These are phyloP conservation scores for Larix kaempferi DNA, from an alignment of 75 land plant genomes.

Conservation along the genomic window DNA sequence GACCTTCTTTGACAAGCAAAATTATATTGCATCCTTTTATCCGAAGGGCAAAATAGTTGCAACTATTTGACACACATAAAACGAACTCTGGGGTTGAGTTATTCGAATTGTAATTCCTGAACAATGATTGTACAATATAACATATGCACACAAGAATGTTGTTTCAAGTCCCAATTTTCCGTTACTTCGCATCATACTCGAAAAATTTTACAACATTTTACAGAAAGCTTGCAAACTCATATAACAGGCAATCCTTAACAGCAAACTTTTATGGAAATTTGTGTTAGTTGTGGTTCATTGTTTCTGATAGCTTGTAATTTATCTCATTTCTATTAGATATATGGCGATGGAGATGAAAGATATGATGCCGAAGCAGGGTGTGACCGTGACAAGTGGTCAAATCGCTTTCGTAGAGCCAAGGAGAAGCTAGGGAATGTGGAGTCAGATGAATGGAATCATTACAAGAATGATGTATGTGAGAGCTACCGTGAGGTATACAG, in stretches of 20 bases:
- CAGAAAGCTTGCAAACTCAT: background rate
- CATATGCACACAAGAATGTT: background rate
- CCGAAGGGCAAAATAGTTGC: background rate
- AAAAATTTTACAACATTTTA: background rate
- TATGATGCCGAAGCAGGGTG: slow-evolving; percentile 33
- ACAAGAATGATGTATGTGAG: slow-evolving; percentile 34
- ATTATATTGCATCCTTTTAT: background rate
- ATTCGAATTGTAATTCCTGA: background rate
- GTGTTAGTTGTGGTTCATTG: background rate
- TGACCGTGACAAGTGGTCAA: slow-evolving; percentile 32
- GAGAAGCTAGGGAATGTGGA: slow-evolving; percentile 12
- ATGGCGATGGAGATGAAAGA: slow-evolving; percentile 44
- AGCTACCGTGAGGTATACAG: slow-evolving; percentile 47
- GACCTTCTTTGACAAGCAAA: background rate
- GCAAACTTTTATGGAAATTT: background rate
- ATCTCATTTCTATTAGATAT: slow-evolving; percentile 24
- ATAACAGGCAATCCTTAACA: background rate
- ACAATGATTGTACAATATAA: background rate
- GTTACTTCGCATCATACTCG: background rate
- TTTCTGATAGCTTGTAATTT: slow-evolving; percentile 5
- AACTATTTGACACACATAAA: background rate
- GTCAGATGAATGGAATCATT: slow-evolving; percentile 18
- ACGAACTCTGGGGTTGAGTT: background rate
- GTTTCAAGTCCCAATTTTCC: background rate
- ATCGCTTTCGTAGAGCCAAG: slow-evolving; percentile 30